Evolutionary conservation across 257 asterid species (phyloP), one percentile per base, ranked within the genome.

Genomic region (Plectranthus barbatus): DNA sequence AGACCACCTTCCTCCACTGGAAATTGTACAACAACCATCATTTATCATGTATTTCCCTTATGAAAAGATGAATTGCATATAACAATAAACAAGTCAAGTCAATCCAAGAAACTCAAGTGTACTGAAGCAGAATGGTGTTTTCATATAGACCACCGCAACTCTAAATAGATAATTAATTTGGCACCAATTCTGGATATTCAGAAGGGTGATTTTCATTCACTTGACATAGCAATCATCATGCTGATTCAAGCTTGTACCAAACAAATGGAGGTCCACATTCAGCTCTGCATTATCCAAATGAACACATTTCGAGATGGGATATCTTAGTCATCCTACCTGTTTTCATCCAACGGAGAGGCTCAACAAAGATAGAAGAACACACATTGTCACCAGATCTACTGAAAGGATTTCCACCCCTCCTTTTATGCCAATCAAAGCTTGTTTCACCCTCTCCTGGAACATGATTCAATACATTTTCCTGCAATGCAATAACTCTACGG

Each of bases 271-370:
- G n/a, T n/a, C n/a, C n/a, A n/a, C n/a, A n/a, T n/a, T n/a, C n/a
- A n/a, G n/a, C n/a, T n/a, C n/a, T n/a, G n/a, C n/a, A n/a, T n/a
- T 40, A 11, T 15, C 51, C 17, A 34, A 61, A 48, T 18, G 7
- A 31, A 3, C 20, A 20, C 36, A 39, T 47, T 39, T 18, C 6
- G 2, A 48, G 39, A 56, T 37, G 40, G 58, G 20, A 47, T 18
- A 40, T n/a, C 51, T 17, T 23, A 17, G 62, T 13, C 6, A 36
- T n/a, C 1, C 39, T 77, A 92, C 99, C 97, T 78, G 84, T 70
- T 67, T 77, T 80, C 99, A 92, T 92, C 99, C 97, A 92, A 60
- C 85, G 86, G 15, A 92, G 93, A 68, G 99, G 99, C 89, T 92
- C 99, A 47, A 92, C 82, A 71, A 93, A 93, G 76, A 93, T 55